Evolutionary conservation across 2,329 filamentous ascomycete species (phyloP), one percentile per base, ranked within the genome.

Genomic region (Endoconidiophora polonica): DNA sequence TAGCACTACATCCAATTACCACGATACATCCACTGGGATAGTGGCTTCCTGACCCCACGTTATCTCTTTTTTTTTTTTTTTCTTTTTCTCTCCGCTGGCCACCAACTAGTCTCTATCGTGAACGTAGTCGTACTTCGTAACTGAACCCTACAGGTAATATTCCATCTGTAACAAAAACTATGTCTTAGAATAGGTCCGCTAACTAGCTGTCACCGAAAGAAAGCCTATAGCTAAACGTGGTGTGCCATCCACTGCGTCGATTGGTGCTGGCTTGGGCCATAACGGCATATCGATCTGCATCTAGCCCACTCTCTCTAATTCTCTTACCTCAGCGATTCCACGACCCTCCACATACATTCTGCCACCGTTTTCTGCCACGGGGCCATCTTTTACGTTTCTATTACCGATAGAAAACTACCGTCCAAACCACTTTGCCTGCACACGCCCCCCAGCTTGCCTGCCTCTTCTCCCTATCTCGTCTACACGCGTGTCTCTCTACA

Each of bases 381-480:
- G 26, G 26, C 26, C 26, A 33, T 48, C 23, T 39, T 33, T 33
- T 33, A 29, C 3, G 4, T 33, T 33, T 33, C 12, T 33, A 2
- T 33, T 33, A 33, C 26, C 12, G 26, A 6, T 6, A 33, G 26
- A 33, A 33, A 33, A 33, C 26, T 10, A 33, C 26, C 26, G 26
- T 10, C 26, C 26, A 33, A 33, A 33, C 12, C 26, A 10, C 26
- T 33, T 10, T 33, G 12, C 4, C 12, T 48, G 26, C 24, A 16
- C 49, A 37, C 42, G 24, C 36, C 44, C 18, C 26, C 26, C 26
- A 10, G 26, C 26, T 33, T 10, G 26, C 12, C 26, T 33, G 4
- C 26, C 43, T 42, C 24, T 33, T 24, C 24, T 39, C 43, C 44
- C 46, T 47, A 44, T 48, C 46, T 42, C 20, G 23, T 24, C 33